Evolutionary conservation across 805 yeast genomes (phyloP).

Genomic region (Sugiyamaella marilandica): DNA sequence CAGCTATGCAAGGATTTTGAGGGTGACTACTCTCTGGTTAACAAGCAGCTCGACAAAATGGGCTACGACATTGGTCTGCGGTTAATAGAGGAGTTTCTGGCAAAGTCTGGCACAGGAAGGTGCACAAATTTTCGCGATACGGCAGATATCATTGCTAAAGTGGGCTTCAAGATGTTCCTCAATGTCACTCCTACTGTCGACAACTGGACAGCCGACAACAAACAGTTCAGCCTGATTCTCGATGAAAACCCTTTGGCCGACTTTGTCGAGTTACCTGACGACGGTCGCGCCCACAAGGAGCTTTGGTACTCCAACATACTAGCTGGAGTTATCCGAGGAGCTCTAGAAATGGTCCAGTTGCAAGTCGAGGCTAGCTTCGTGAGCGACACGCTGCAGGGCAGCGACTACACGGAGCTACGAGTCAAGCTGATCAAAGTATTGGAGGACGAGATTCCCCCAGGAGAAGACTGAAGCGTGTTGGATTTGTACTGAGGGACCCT

Average conservation of each 20-base stretch:
- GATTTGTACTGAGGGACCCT: background rate
- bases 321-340: conserved; percentile 87
- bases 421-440: conserved; percentile 65
- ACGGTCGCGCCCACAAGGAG: conserved; percentile 59
- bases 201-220: conserved; percentile 73
- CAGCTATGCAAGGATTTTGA: conserved; percentile 82
- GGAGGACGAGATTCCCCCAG: conserved; percentile 95
- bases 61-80: conserved; percentile 93
- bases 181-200: conserved; percentile 73
- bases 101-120: conserved; percentile 79
- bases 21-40: conserved; percentile 71
- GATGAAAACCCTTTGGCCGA: conserved; percentile 90
- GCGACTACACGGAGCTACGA: conserved; percentile 71
- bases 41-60: conserved; percentile 81
- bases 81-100: conserved; percentile 86
- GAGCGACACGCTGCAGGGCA: conserved; percentile 78
- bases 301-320: conserved; percentile 91
- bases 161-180: conserved; percentile 86
- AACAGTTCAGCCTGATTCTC: conserved; percentile 65
- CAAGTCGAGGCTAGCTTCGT: conserved; percentile 81
- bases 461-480: conserved; percentile 55
- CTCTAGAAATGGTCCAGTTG: conserved; percentile 87
- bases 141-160: conserved; percentile 76
- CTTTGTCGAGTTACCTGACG: conserved; percentile 90
- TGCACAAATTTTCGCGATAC: conserved; percentile 79